Percentiles rank a stretch among this genome's conserved stretches.
Conservation (phyloP, 2,329 filamentous ascomycete species). For the Emmonsia crescens region DNA sequence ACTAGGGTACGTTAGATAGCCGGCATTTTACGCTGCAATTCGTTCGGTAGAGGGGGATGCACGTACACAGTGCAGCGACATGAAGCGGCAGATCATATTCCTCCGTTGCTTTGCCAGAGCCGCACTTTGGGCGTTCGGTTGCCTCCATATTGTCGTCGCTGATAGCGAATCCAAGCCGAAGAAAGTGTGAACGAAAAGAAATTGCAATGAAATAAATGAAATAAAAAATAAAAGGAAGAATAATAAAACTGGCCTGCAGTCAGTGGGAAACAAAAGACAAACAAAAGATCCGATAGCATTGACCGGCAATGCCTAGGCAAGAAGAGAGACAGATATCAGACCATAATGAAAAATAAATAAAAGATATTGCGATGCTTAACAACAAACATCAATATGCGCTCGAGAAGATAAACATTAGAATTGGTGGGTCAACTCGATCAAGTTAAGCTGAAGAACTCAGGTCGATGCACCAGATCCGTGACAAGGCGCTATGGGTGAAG, state of each 20-base stretch:
- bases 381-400: neutral
- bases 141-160: conserved; percentile 7
- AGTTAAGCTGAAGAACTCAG: neutral
- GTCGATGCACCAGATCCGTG: neutral
- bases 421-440: neutral
- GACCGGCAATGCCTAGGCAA: conserved; percentile 8
- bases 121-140: conserved; percentile 9
- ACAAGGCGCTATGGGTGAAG: neutral
- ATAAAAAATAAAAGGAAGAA: conserved; percentile 4
- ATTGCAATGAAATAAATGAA: neutral
- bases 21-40: neutral
- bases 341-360: neutral
- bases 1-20: neutral
- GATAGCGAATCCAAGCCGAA: neutral
- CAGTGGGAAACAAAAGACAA: neutral
- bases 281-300: conserved; percentile 7
- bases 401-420: neutral
- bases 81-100: conserved; percentile 15
- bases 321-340: neutral
- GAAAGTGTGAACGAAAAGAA: conserved; percentile 4
- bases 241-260: neutral
- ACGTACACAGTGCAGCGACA: conserved; percentile 12
- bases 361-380: neutral
- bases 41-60: neutral
- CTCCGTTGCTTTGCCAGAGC: conserved; percentile 5